Conservation (phyloP, 495 filamentous ascomycete species). For the Annulohypoxylon nitens region DNA sequence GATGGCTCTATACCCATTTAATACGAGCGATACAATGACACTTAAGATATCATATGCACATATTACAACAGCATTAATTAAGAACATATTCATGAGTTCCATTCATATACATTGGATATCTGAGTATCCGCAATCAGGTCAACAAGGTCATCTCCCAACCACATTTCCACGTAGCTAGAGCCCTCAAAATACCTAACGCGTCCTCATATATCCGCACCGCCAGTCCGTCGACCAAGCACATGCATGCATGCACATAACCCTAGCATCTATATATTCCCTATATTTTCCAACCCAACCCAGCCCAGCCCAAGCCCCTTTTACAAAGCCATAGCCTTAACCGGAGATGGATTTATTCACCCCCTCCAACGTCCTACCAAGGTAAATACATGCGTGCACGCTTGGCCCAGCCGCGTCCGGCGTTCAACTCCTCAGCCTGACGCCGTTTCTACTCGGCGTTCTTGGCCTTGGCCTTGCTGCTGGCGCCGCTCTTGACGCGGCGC, state of each 20-base stretch:
- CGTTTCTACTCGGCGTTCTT: constrained; percentile 51
- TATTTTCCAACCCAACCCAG: background rate
- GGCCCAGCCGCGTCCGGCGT: background rate
- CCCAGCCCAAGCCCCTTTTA: background rate
- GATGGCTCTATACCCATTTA: background rate
- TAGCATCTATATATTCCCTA: too few relatives aligned
- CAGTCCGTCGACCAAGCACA: background rate
- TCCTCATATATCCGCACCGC: background rate
- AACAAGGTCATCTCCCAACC: background rate
- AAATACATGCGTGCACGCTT: background rate
- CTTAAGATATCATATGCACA: background rate
- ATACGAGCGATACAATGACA: background rate
- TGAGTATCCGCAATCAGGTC: background rate
- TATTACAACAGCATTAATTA: background rate
- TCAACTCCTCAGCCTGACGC: background rate
- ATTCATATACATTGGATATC: constrained; percentile 10
- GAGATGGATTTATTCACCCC: background rate
- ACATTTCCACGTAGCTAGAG: background rate
- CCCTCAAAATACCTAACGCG: background rate
- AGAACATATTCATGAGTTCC: background rate
- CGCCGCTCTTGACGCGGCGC: constrained; percentile 80
- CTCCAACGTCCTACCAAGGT: background rate
- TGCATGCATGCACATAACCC: background rate
- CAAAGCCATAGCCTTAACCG: background rate
- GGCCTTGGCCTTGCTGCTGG: constrained; percentile 68